Conservation (phyloP, 164 flowering plant species). For the Kalanchoe fedtschenkoi region DNA sequence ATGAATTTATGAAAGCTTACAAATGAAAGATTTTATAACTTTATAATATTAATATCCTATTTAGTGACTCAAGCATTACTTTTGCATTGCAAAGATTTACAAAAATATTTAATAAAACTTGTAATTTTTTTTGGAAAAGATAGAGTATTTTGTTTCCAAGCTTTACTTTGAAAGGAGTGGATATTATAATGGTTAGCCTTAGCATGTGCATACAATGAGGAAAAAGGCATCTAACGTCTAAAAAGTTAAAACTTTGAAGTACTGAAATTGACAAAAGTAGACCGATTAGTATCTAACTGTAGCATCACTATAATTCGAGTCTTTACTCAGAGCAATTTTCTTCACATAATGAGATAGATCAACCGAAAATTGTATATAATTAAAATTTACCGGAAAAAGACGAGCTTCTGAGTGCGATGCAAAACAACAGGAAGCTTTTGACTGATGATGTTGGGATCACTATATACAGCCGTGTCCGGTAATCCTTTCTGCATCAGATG, state of each 20-base stretch:
- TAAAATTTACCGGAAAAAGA: constrained; percentile 25
- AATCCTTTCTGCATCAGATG: constrained; percentile 68
- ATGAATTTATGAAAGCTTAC: no score
- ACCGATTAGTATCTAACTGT: not conserved
- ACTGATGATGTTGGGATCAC: constrained; percentile 64
- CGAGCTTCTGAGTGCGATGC: constrained; percentile 71
- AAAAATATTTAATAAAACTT: no score
- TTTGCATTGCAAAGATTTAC: no score
- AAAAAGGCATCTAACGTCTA: not conserved
- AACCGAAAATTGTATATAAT: not conserved
- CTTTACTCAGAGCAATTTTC: not conserved
- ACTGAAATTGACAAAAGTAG: not conserved
- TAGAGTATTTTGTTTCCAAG: no score
- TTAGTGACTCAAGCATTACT: no score
- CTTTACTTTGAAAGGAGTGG: no score
- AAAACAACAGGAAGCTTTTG: constrained; percentile 66
- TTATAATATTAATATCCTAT: no score
- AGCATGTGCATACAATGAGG: not conserved
- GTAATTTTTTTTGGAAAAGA: no score
- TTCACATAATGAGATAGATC: not conserved
- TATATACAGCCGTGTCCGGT: constrained; percentile 74
- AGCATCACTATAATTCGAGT: not conserved
- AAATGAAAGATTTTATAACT: no score
- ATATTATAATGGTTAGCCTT: not conserved
- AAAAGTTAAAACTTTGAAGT: not conserved